These are phyloP conservation scores for Spinacia oleracea DNA, from an alignment of 179 eudicot genomes.

Conservation along the genomic window DNA sequence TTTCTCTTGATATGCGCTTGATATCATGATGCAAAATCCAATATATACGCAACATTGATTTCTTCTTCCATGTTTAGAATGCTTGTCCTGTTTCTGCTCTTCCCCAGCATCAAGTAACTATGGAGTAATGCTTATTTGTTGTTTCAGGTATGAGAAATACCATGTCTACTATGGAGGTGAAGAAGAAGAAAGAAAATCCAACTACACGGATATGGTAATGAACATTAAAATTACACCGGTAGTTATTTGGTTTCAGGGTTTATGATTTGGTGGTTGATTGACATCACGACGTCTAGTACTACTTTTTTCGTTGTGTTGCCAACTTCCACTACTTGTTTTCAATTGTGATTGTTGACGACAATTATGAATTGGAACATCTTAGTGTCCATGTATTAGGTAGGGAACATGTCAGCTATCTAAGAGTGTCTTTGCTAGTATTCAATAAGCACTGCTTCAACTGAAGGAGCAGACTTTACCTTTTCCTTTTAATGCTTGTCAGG, in stretches of 20 bases:
- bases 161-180: constrained; percentile 79
- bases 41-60: background rate
- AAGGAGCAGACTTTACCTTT: background rate
- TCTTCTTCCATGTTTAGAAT: background rate
- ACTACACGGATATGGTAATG: constrained; percentile 93
- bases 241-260: background rate
- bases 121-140: background rate
- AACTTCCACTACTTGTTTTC: background rate
- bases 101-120: background rate
- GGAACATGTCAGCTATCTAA: background rate
- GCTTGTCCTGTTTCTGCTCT: background rate
- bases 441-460: background rate
- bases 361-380: background rate
- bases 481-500: background rate
- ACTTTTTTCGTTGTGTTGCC: background rate
- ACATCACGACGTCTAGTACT: background rate
- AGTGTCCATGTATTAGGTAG: background rate
- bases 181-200: constrained; percentile 72
- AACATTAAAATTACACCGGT: background rate
- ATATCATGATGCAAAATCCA: background rate
- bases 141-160: constrained; percentile 83
- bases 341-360: background rate
- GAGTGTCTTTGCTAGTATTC: background rate
- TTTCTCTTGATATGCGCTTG: background rate
- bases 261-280: background rate